Base-by-base conservation (phyloP, 129 eudicot genomes). In the Rutidosis leptorrhynchoides region DNA sequence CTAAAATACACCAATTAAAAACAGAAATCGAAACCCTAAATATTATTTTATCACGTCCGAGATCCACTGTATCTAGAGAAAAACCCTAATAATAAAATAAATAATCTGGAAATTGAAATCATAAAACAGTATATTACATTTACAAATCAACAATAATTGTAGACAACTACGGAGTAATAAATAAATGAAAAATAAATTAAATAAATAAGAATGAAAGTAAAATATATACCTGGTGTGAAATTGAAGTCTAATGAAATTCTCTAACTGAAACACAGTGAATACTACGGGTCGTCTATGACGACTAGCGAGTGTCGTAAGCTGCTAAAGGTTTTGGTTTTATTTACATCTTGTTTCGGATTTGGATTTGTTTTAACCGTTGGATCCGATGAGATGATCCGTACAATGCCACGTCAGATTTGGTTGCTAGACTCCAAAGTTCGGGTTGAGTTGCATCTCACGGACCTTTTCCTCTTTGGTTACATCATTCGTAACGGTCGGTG, bases 21-120 rank as follows among this genome's bases (percentile, higher is more conserved):
- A 26, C 42, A 69, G 33, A 73, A 73, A 84, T 88, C 86, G 86
- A 82, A 29, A 84, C 68, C 85, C 80, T 53, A 69, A 6, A 6
- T n/a, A 49, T 7, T 48, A 48, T 16, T 17, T 49, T 49, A 49
- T 67, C 63, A 3, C 9, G 54, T 74, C 64, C 65, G 61, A 74
- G 63, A 64, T 61, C 78, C 28, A 62, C 59, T 52, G 56, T 30
- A 61, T 26, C 52, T 63, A 55, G 3, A 22, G 24, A 27, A 65
- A 40, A 63, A 58, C 55, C 75, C 76, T 71, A 71, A 67, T 62
- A 21, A 59, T 49, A 7, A 69, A 64, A 55, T 19, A n/a, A 1
- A 49, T 15, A 11, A n/a, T n/a, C n/a, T n/a, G n/a, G n/a, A n/a
- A n/a, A n/a, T n/a, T 11, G n/a, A 40, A 12, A 40, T 40, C 46